Conservation (phyloP, 2,329 filamentous ascomycete species). For the Exophiala oligosperma region DNA sequence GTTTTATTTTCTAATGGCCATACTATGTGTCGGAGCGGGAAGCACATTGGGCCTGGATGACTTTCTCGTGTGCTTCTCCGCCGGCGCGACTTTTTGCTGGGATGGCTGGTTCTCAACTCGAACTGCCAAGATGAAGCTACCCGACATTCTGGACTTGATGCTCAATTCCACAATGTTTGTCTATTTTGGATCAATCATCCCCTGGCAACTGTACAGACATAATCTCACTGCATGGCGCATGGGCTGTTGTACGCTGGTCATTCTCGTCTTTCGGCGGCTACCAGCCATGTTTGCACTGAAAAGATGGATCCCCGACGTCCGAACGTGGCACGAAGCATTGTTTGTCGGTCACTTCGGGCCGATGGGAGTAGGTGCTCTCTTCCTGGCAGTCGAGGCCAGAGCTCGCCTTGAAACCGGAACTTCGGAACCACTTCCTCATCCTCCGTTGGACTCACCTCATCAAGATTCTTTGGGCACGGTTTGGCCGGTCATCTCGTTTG, state of each 20-base stretch:
- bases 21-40: slow-evolving; percentile 54
- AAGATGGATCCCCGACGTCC: slow-evolving; percentile 49
- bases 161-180: slow-evolving; percentile 58
- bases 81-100: slow-evolving; percentile 55
- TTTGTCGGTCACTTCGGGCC: slow-evolving; percentile 60
- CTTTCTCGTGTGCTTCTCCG: slow-evolving; percentile 58
- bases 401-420: slow-evolving; percentile 53
- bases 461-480: slow-evolving; percentile 46
- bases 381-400: slow-evolving; percentile 57
- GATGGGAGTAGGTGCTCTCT: slow-evolving; percentile 58
- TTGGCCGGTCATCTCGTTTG: slow-evolving; percentile 57
- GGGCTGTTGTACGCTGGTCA: slow-evolving; percentile 48
- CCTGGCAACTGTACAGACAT: slow-evolving; percentile 46
- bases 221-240: slow-evolving; percentile 43
- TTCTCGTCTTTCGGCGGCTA: slow-evolving; percentile 54
- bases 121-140: slow-evolving; percentile 47
- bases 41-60: slow-evolving; percentile 55
- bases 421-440: slow-evolving; percentile 45
- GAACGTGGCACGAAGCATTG: slow-evolving; percentile 53
- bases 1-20: slow-evolving; percentile 57
- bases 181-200: slow-evolving; percentile 57
- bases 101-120: slow-evolving; percentile 55
- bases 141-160: slow-evolving; percentile 54
- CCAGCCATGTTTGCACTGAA: slow-evolving; percentile 52
- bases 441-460: slow-evolving; percentile 39